Evolutionary conservation across 176 grass and related monocot genomes (phyloP), one percentile per base, ranked within the genome.

Genomic region (Tillandsia fasciculata): DNA sequence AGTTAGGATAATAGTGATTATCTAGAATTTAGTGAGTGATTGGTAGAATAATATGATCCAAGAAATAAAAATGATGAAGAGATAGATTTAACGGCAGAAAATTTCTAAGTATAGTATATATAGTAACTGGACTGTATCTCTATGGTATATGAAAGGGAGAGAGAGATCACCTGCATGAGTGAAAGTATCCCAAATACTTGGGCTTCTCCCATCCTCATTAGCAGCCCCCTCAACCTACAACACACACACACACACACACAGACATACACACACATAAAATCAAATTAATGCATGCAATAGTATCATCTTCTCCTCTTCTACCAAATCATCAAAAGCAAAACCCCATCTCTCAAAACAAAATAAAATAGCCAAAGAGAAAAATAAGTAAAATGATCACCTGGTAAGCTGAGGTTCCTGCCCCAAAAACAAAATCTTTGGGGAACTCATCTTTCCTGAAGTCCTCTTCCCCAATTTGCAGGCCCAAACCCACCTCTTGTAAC

Each of bases 401-500:
- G 29, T 26, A 69, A 69, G 67, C 67, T 23, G 67, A 69, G 26
- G 67, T 69, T 50, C 67, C 67, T 69, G 67, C 67, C 11, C 67
- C 67, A 26, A 69, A 69, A 3, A 69, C 22, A 23, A 69, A 69
- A 49, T 22, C 67, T 0, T 18, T n/a, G 8, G 67, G 67, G 67
- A 69, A 69, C 17, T 52, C 49, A 69, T 52, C 67, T 49, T 49
- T 69, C 0, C 50, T 71, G 18, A 66, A 22, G 20, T 59, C 56
- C 15, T 18, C 14, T 18, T 17, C 56, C 15, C 2, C n/a, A 59
- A 18, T 18, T 2, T 20, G 13, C 2, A 33, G 29, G 9, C 54
- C 7, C 54, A 58, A 17, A 58, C 54, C 54, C n/a, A 17, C 54
- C 54, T 58, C 54, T 20, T 59, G 14, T 18, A 59, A 22, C 17